Base-by-base conservation (phyloP, 2,329 filamentous ascomycete genomes). In the Phyllosticta citrichinensis region DNA sequence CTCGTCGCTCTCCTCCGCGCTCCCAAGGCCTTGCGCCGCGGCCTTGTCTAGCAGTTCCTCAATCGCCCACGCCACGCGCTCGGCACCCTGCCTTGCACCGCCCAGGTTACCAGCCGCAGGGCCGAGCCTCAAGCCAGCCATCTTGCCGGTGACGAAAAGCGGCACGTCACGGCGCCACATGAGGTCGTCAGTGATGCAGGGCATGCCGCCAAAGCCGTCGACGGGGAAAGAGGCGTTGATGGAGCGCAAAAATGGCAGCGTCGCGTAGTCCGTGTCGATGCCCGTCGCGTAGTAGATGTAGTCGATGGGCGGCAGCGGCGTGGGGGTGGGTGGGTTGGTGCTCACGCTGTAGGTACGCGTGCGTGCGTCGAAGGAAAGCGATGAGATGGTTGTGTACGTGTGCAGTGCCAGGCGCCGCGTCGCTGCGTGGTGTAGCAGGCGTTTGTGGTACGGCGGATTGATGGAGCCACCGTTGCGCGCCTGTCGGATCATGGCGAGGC, bases 231-330 rank as follows among this genome's bases (percentile, higher is more conserved):
- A 79, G 2, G 75, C 64, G 9, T 82, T 72, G 68, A 93, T 81
- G 0, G 76, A 81, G 61, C 83, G 73, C 12, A 93, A 74, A 61
- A 85, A 84, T 0, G 85, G 81, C 22, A 91, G 76, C 1, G 77
- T 77, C 1, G 73, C 68, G 25, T 90, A 82, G 64, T 91, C 79
- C 0, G 83, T 82, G 56, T 84, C 80, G 50, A 88, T 82, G 0
- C 89, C 89, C 0, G 89, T 93, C 14, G 89, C 88, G 67, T 87
- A 89, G 72, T 88, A 88, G 64, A 91, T 83, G 71, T 87, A 88
- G 70, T 91, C 81, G 14, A 85, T 76, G 1, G 66, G 56, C 11
- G 76, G 75, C 4, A 86, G 70, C 3, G 40, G 40, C 6, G 73
- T 71, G 1, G 73, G 73, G 14, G 84, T 78, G 0, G 79, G 75